A percentile compares a stretch with the other conserved stretches of the same genome.
phyloP scores from a whole-genome alignment of 129 eudicot species.

The Helichrysum umbraculigerum region DNA sequence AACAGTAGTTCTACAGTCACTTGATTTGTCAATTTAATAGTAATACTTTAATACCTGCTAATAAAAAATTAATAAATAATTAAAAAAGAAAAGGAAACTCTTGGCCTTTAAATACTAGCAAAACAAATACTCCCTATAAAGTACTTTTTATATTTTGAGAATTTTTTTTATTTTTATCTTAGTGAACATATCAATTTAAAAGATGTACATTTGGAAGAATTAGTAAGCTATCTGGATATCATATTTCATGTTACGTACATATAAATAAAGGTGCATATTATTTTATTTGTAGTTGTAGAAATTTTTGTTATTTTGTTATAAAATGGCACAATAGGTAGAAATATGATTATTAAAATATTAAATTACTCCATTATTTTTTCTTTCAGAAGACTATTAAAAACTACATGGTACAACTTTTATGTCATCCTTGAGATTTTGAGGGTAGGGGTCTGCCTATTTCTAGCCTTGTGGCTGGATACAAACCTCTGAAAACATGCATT shows the following conservation, averaged over 20 bases:
- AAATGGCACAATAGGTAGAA: not conserved
- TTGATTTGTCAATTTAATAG: not conserved
- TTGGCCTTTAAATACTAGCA: not conserved
- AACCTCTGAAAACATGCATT: conserved; percentile 14
- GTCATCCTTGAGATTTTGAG: conserved; percentile 2
- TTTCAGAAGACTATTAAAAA: not conserved
- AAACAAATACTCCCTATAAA: too few relatives aligned
- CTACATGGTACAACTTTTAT: not conserved
- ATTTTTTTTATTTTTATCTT: too few relatives aligned
- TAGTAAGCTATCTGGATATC: not conserved
- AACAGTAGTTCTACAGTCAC: not conserved
- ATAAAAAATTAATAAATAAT: too few relatives aligned
- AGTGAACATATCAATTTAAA: not conserved
- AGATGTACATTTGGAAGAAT: not conserved
- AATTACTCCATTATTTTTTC: not conserved
- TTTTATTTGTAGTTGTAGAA: not conserved
- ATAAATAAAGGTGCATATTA: too few relatives aligned
- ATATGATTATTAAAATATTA: not conserved
- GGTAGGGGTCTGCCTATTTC: conserved; percentile 14
- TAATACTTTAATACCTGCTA: not conserved
- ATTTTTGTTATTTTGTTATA: too few relatives aligned
- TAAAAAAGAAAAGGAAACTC: not conserved
- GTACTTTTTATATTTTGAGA: too few relatives aligned
- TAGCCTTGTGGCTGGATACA: conserved; percentile 8
- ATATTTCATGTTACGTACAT: not conserved